Base-by-base conservation (phyloP, 1,284 basidiomycete genomes). In the Puccinia coronata region DNA sequence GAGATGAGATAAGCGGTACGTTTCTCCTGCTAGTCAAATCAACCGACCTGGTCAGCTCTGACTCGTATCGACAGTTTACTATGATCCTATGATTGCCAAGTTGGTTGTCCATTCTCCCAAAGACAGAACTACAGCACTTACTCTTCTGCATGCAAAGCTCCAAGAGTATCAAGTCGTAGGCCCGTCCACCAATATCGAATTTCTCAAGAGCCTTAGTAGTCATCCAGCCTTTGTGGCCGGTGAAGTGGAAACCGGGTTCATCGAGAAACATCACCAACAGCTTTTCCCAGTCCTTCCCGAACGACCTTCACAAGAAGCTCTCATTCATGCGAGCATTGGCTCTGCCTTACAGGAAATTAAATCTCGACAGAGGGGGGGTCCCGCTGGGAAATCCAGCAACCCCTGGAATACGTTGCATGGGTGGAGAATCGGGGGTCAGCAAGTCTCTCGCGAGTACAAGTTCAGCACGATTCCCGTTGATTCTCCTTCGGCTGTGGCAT, bases 41-140 rank as follows among this genome's bases (percentile, higher is more conserved):
- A 11, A 36, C 25, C 1, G 49, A n/a, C 51, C 20, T 11, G 12
- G 23, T 61, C 28, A 61, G 31, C 14, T 39, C 71, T 74, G 41
- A 74, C 72, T 3, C 2, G 34, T 39, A 43, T 61, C 53, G 2
- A 69, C 81, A 81, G 78, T 80, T 3, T 94, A 92, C 87, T 98
- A 98, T 86, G 95, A 98, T 84, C 94, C 95, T 0, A 93, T 97
- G 91, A 96, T 96, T 82, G 91, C 94, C 39, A 95, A 95, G 84
- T 90, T 97, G n/a, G 92, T 97, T 59, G 94, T 94, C 12, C 93
- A 95, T 84, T 80, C 78, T 25, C 95, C 93, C 16, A 88, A 91
- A 51, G 93, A 96, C 86, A 89, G 95, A n/a, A 90, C 90, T 1
- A 93, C 95, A 84, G 95, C 95, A 0, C 86, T 98, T 82, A 88